Evolutionary conservation across 495 filamentous ascomycete genomes (phyloP).

Genomic region (Penicillium soppii): DNA sequence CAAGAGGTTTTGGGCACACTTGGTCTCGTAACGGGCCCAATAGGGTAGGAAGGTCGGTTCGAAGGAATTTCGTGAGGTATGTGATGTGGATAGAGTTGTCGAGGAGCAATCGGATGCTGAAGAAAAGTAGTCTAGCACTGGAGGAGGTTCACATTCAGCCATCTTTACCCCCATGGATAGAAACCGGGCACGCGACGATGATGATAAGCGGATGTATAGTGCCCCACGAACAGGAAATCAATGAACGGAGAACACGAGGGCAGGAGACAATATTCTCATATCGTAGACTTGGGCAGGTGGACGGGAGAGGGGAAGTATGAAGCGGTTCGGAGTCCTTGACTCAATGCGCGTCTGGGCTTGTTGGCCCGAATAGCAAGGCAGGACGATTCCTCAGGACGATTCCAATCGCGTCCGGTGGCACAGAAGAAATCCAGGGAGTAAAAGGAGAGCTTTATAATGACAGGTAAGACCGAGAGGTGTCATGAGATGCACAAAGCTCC

Average conservation of each 20-base stretch:
- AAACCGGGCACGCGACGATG: not conserved
- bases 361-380: slow-evolving; percentile 22
- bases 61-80: slow-evolving; percentile 5
- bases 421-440: slow-evolving; percentile 11
- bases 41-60: slow-evolving; percentile 35
- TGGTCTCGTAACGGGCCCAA: slow-evolving; percentile 40
- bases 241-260: slow-evolving; percentile 9
- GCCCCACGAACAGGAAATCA: not conserved
- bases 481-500: slow-evolving; percentile 28
- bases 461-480: slow-evolving; percentile 15
- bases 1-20: slow-evolving; percentile 43
- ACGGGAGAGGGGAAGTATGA: slow-evolving; percentile 2
- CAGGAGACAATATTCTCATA: slow-evolving; percentile 17
- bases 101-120: slow-evolving; percentile 12
- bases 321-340: slow-evolving; percentile 5
- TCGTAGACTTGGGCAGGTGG: slow-evolving; percentile 3
- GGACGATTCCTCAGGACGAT: slow-evolving; percentile 20
- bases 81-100: slow-evolving; percentile 6
- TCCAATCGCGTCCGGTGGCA: slow-evolving; percentile 20
- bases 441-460: slow-evolving; percentile 8
- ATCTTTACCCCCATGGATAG: slow-evolving; percentile 29
- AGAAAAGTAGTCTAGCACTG: slow-evolving; percentile 19
- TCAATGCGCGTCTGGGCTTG: slow-evolving; percentile 4
- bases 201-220: not conserved
- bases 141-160: slow-evolving; percentile 28